Percentiles rank a stretch among this genome's conserved stretches.
phyloP scores from a whole-genome alignment of 495 filamentous ascomycete species.

The Neurospora tetrasperma region DNA sequence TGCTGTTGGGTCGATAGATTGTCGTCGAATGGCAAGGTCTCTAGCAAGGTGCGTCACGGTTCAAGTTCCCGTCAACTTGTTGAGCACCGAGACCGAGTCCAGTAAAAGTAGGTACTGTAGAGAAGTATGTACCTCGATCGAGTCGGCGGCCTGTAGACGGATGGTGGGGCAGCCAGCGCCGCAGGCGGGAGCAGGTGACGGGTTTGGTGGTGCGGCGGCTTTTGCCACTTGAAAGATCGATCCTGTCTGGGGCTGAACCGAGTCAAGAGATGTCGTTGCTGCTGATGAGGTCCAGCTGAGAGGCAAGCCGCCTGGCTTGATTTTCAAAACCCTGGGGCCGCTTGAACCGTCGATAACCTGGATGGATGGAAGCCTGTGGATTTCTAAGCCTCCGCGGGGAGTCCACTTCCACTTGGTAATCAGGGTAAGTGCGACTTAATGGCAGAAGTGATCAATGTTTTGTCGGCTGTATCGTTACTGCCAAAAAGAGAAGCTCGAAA shows the following conservation, averaged over 20 bases:
- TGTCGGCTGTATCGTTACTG: neutral
- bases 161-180: constrained; percentile 11
- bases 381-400: neutral
- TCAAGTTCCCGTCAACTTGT: neutral
- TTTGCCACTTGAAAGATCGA: constrained; percentile 10
- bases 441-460: neutral
- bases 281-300: neutral
- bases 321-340: neutral
- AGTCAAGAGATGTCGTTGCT: constrained; percentile 6
- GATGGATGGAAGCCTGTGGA: neutral
- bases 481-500: neutral
- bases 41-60: neutral
- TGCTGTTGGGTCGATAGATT: neutral
- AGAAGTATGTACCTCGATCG: neutral
- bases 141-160: neutral
- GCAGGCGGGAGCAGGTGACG: constrained; percentile 12
- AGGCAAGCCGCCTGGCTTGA: neutral
- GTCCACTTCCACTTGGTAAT: neutral
- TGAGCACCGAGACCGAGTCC: neutral
- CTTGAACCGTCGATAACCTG: neutral
- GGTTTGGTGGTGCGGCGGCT: constrained; percentile 8
- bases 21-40: neutral
- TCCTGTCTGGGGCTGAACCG: neutral
- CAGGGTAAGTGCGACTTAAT: neutral
- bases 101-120: neutral